phyloP scores from a whole-genome alignment of 257 asterid species.

The Nicotiana sylvestris region DNA sequence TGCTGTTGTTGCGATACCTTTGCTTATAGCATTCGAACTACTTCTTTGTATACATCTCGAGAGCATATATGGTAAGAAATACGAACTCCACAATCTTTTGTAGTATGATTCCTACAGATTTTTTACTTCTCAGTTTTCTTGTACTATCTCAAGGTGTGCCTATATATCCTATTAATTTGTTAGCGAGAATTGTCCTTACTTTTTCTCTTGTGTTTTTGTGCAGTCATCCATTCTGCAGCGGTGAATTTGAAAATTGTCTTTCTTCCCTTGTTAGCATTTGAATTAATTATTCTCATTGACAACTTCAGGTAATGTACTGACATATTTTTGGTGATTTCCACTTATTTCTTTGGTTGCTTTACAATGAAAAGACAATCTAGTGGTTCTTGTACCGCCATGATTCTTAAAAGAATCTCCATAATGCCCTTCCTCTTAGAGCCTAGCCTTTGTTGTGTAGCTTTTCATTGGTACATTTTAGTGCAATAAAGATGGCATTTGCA shows the following conservation, averaged over 20 bases:
- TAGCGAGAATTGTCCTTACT: constrained; percentile 2
- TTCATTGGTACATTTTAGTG: not conserved
- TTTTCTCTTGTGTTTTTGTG: constrained; percentile 15
- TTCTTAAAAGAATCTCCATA: not conserved
- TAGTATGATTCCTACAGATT: not conserved
- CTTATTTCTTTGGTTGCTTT: constrained; percentile 16
- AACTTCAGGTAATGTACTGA: constrained; percentile 66
- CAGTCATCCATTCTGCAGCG: constrained; percentile 67
- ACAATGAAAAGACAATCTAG: not conserved
- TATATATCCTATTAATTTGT: constrained; percentile 4
- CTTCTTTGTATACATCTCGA: constrained; percentile 96
- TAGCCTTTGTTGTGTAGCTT: not conserved
- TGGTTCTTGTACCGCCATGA: not conserved
- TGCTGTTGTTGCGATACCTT: constrained; percentile 87
- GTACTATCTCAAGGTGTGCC: not conserved
- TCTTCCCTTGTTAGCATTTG: constrained; percentile 92
- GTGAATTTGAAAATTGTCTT: constrained; percentile 75
- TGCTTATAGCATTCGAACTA: constrained; percentile 92
- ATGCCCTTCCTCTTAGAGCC: constrained; percentile 1
- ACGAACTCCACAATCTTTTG: constrained; percentile 15
- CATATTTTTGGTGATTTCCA: constrained; percentile 2
- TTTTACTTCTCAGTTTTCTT: not conserved
- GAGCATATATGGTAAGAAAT: constrained; percentile 71
- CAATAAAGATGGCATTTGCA: not conserved
- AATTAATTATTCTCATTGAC: constrained; percentile 69